Evolutionary conservation across 148 eudicot species (phyloP).

Genomic region (Persicaria tinctoria): DNA sequence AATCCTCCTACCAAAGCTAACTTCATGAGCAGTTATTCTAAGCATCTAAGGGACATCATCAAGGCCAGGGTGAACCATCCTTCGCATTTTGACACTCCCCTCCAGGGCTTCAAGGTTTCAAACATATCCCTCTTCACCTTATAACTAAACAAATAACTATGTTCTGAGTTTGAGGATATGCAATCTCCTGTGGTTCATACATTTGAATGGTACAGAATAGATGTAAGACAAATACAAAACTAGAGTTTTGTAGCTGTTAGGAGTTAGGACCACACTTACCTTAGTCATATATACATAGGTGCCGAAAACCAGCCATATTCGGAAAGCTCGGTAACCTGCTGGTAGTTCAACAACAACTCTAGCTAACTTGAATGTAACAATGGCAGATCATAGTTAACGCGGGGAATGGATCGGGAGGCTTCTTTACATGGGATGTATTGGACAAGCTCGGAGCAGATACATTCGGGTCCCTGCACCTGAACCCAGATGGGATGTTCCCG

Average conservation of each 20-base stretch:
- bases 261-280: constrained; percentile 4
- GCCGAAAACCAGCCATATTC: not conserved
- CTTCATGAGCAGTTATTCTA: constrained; percentile 67
- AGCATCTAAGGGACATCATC: constrained; percentile 75
- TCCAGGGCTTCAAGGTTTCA: constrained; percentile 69
- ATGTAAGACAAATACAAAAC: not conserved
- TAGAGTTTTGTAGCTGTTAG: constrained; percentile 7
- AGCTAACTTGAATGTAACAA: not conserved
- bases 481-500: constrained; percentile 89
- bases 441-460: constrained; percentile 96
- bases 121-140: not conserved
- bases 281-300: not conserved
- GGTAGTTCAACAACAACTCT: too few species aligned
- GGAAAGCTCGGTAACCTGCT: too few species aligned
- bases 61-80: constrained; percentile 88
- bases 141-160: not conserved
- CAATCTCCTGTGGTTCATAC: not conserved
- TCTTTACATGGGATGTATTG: constrained; percentile 81
- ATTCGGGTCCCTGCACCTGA: constrained; percentile 65
- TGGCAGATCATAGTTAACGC: constrained; percentile 89
- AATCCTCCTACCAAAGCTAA: constrained; percentile 51
- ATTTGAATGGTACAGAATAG: not conserved
- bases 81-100: constrained; percentile 63
- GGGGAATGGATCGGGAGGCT: constrained; percentile 96
- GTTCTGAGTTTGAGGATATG: not conserved